Evolutionary conservation across 2,329 filamentous ascomycete genomes (phyloP).

Genomic region (Diplodia scrobiculata): DNA sequence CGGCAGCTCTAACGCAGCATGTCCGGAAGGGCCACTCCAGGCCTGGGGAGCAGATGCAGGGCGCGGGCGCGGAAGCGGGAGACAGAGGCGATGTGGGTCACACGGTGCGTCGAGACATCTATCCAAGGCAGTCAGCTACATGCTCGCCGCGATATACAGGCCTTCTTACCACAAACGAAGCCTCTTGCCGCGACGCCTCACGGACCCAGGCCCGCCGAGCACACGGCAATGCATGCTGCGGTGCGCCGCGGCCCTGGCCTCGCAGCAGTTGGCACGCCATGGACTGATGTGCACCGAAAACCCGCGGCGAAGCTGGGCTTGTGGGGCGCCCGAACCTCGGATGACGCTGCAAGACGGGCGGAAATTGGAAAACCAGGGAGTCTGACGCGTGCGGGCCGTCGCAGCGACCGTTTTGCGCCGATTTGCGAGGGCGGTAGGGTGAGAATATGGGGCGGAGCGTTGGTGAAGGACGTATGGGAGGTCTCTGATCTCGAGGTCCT

Average conservation of each 20-base stretch:
- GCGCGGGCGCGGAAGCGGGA: conserved; percentile 25
- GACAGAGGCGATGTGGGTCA: conserved; percentile 3
- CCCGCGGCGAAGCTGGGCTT: not conserved
- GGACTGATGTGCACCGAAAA: conserved; percentile 8
- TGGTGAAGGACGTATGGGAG: conserved; percentile 18
- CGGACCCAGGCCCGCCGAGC: conserved; percentile 3
- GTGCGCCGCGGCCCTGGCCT: not conserved
- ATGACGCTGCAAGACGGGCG: conserved; percentile 2
- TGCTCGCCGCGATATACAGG: not conserved
- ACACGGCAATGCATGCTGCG: conserved; percentile 3
- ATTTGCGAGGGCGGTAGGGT: conserved; percentile 1
- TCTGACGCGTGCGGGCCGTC: not conserved
- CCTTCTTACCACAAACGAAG: conserved; percentile 14
- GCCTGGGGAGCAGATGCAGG: conserved; percentile 13
- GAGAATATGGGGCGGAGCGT: conserved; percentile 4
- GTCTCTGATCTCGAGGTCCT: conserved; percentile 21
- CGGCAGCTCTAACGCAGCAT: conserved; percentile 11
- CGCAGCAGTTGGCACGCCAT: not conserved
- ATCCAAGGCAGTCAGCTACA: conserved; percentile 11
- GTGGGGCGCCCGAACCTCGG: not conserved
- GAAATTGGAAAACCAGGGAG: conserved; percentile 20
- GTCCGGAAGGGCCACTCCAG: not conserved
- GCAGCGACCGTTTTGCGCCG: conserved; percentile 9
- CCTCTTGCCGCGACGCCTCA: not conserved
- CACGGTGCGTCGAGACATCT: not conserved